A percentile compares a stretch with the other conserved stretches of the same genome.
phyloP scores from a whole-genome alignment of 257 asterid species.

The Ilex asprella region DNA sequence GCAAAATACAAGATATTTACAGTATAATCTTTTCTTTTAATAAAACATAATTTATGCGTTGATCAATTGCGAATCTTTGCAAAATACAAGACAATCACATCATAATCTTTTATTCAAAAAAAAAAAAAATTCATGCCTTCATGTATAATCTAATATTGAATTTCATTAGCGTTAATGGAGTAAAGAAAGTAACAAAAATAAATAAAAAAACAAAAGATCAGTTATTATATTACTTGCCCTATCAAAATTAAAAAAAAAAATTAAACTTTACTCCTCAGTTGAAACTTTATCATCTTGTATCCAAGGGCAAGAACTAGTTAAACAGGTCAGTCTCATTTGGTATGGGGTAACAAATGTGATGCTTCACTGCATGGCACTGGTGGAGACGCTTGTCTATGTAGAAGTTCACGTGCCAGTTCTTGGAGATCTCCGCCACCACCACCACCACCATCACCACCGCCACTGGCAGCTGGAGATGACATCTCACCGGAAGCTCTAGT shows the following conservation, averaged over 20 bases:
- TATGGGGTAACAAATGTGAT: conserved; percentile 39
- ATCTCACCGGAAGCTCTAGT: conserved; percentile 14
- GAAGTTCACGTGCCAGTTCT: conserved; percentile 72
- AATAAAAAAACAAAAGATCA: not conserved
- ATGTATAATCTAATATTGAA: not conserved
- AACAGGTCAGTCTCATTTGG: conserved; percentile 17
- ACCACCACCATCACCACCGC: conserved; percentile 21
- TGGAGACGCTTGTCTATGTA: conserved; percentile 49
- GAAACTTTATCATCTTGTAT: not conserved
- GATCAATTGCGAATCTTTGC: too few species aligned
- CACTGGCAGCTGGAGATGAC: conserved; percentile 16
- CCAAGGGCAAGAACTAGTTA: not conserved
- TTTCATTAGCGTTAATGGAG: not conserved
- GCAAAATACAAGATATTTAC: too few species aligned
- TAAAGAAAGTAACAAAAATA: not conserved
- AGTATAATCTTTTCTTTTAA: too few species aligned
- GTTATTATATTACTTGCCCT: not conserved
- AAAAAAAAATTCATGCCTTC: not conserved
- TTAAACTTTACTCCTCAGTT: too few species aligned
- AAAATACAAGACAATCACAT: too few species aligned
- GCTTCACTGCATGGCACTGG: conserved; percentile 44
- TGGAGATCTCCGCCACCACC: conserved; percentile 61
- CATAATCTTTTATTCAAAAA: not conserved
- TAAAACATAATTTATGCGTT: too few species aligned
- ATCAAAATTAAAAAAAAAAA: not conserved